phyloP scores from a whole-genome alignment of 768 basidiomycete species.

The Leucosporidium scottii region DNA sequence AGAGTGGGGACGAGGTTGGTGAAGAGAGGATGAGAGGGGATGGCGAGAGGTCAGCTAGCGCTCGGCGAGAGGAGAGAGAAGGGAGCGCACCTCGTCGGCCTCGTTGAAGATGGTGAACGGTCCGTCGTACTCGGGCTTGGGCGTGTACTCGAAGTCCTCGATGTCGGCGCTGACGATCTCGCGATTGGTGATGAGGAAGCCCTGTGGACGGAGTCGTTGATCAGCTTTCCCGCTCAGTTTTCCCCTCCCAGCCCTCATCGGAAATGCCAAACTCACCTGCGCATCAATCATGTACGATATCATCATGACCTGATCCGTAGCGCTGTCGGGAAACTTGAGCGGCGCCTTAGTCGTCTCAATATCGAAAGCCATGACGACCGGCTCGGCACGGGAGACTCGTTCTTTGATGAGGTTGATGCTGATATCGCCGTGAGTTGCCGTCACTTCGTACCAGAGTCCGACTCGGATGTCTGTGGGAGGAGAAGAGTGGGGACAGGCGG shows the following conservation, averaged over 20 bases:
- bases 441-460: constrained; percentile 92
- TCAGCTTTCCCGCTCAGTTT: not conserved
- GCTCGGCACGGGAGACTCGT: constrained; percentile 95
- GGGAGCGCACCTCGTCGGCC: constrained; percentile 64
- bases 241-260: not conserved
- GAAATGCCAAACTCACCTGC: constrained; percentile 43
- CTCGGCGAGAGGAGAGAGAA: no score
- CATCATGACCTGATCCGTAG: constrained; percentile 99
- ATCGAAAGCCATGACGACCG: constrained; percentile 97
- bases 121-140: constrained; percentile 94
- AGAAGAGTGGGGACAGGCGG: not conserved
- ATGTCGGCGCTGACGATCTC: constrained; percentile 97
- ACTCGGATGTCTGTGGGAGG: constrained; percentile 66
- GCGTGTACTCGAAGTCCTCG: constrained; percentile 97
- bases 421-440: constrained; percentile 61
- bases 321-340: constrained; percentile 95
- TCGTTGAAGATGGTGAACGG: constrained; percentile 88
- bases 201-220: constrained; percentile 41
- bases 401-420: constrained; percentile 63
- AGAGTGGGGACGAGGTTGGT: not conserved
- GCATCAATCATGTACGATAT: constrained; percentile 99
- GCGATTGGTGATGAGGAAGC: constrained; percentile 92
- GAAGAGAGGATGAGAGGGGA: not conserved
- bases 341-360: constrained; percentile 99
- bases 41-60: not conserved